These are phyloP conservation scores for Globisporangium acanthophoron DNA, from an alignment of 352 stramenopile species.

Conservation along the genomic window DNA sequence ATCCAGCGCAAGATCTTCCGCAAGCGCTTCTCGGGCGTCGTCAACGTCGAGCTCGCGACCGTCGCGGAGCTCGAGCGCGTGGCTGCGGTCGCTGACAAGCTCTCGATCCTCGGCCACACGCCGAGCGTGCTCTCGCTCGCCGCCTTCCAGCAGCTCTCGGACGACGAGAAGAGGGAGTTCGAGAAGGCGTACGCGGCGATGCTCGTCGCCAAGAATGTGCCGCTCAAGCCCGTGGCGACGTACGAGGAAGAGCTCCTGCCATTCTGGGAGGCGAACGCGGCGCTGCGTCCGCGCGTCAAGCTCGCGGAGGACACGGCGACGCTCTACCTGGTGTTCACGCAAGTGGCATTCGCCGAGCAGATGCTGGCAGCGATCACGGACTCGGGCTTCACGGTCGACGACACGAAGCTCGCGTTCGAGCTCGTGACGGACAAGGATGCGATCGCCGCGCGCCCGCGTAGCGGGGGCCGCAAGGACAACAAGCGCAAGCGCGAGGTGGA, in stretches of 20 bases:
- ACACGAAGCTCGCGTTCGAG: constrained; percentile 61
- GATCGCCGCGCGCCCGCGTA: constrained; percentile 66
- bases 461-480: constrained; percentile 50
- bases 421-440: constrained; percentile 65
- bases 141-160: constrained; percentile 57
- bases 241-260: constrained; percentile 68
- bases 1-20: constrained; percentile 69
- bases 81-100: constrained; percentile 35
- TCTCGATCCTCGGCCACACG: constrained; percentile 55
- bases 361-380: constrained; percentile 37
- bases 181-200: constrained; percentile 79
- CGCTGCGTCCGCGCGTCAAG: constrained; percentile 64
- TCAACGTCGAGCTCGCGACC: constrained; percentile 72
- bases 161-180: constrained; percentile 75
- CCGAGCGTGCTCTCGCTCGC: constrained; percentile 46
- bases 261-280: constrained; percentile 63
- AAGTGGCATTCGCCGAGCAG: constrained; percentile 59
- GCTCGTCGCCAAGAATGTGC: constrained; percentile 80
- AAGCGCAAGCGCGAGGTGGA: constrained; percentile 71
- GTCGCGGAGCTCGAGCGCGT: constrained; percentile 47
- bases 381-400: constrained; percentile 52
- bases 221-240: constrained; percentile 58
- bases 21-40: constrained; percentile 67
- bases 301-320: constrained; percentile 57
- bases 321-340: constrained; percentile 78